Evolutionary conservation across 2,329 filamentous ascomycete species (phyloP), one percentile per base, ranked within the genome.

Genomic region (Zelopaecilomyces penicillatus): DNA sequence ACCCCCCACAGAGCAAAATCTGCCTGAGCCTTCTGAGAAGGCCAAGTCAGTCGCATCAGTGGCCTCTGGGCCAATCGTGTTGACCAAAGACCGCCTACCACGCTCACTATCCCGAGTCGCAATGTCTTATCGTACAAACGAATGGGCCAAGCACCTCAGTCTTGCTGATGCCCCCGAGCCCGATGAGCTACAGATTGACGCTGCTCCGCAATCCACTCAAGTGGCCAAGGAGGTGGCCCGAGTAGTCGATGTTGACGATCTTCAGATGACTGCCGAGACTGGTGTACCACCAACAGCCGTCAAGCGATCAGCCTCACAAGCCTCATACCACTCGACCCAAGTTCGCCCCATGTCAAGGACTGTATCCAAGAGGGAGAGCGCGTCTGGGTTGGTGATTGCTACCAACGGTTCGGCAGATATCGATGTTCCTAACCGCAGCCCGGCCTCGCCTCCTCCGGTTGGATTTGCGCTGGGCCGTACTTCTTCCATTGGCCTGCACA

Each of bases 81-180:
- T 85, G 47, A 80, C 75, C 5, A 75, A 73, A 50, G 78, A 80
- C 4, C 73, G 73, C 8, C 73, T 95, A 7, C 86, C 87, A 1
- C 68, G 73, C n/a, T 78, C 80, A 9, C 65, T 89, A 31, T 93
- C 89, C 1, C 83, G 79, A 49, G 77, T 95, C 6, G 84, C 89
- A 2, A 70, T 87, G 60, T 86, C 85, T 0, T 95, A 93, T 59
- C 80, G 91, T 46, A 96, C 89, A 2, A 95, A 95, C 52, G 91
- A 97, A 65, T 97, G 91, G 91, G 88, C 89, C 0, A 96, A 95
- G 62, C 88, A 95, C 61, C 72, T 95, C 8, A 80, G 82, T 50
- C 69, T 76, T 36, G 89, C 91, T 5, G 90, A 96, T 11, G 67
- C 70, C 5, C 88, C 88, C 1, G 76, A 81, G 39, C 63, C 75